Percentiles rank a stretch among this genome's conserved stretches.
Conservation (phyloP, 129 eudicot species). For the Flaveria sonorensis region DNA sequence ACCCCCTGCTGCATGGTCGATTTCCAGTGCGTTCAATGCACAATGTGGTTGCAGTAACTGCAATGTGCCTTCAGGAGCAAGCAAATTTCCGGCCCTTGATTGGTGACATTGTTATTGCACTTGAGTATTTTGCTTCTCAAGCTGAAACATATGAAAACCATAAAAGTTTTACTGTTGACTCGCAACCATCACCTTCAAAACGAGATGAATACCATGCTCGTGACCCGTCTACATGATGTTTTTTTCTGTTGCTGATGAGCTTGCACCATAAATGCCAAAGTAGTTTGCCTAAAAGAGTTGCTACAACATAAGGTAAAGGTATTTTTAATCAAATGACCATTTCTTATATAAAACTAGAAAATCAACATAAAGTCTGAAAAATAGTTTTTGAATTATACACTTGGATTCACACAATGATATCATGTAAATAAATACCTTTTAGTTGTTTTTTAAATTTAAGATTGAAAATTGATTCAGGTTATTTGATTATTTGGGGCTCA, state of each 20-base stretch:
- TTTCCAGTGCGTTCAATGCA: conserved; percentile 53
- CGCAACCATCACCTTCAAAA: conserved; percentile 34
- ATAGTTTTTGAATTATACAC: not conserved
- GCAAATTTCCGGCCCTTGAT: conserved; percentile 70
- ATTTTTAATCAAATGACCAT: not conserved
- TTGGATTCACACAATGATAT: not conserved
- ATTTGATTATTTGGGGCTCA: not conserved
- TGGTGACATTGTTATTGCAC: conserved; percentile 75
- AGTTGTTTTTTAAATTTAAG: not conserved
- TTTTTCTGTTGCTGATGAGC: not conserved
- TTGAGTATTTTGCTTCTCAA: conserved; percentile 67
- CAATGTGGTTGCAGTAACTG: conserved; percentile 63
- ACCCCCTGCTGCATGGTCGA: conserved; percentile 60
- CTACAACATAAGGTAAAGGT: conserved; percentile 21
- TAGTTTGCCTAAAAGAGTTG: not conserved
- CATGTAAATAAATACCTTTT: not conserved
- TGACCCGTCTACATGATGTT: conserved; percentile 9
- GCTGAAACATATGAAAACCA: conserved; percentile 39
- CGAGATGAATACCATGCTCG: conserved; percentile 14
- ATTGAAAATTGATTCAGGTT: not conserved
- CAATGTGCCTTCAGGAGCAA: conserved; percentile 85
- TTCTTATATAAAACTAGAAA: not conserved
- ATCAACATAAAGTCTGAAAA: not conserved
- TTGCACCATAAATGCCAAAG: not conserved
- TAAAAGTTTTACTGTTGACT: conserved; percentile 32